Evolutionary conservation across 768 basidiomycete species (phyloP).

Genomic region (Lactifluus piperatus): DNA sequence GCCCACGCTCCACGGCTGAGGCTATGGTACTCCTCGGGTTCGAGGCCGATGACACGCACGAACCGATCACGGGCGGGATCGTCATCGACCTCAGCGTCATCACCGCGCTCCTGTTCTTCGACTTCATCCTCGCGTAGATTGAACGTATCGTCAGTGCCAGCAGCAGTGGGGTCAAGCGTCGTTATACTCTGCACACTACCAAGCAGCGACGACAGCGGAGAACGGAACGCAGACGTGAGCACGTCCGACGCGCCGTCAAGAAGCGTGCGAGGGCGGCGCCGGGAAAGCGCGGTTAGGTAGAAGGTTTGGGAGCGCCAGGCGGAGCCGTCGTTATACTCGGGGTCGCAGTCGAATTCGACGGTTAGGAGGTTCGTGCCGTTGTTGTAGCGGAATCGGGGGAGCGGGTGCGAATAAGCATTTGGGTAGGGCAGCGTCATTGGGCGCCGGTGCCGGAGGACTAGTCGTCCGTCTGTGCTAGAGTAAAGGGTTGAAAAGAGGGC

Average conservation of each 20-base stretch:
- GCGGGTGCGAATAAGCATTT: slow-evolving; percentile 66
- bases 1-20: slow-evolving; percentile 32
- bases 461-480: slow-evolving; percentile 45
- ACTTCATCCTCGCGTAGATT: slow-evolving; percentile 74
- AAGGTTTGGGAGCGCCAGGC: slow-evolving; percentile 54
- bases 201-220: slow-evolving; percentile 47
- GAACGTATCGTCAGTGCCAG: slow-evolving; percentile 21
- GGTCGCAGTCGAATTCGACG: slow-evolving; percentile 54
- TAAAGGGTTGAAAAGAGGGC: neutral
- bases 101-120: slow-evolving; percentile 66
- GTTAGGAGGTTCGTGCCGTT: slow-evolving; percentile 47
- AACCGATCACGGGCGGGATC: slow-evolving; percentile 47
- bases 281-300: slow-evolving; percentile 56
- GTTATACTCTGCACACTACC: slow-evolving; percentile 19
- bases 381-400: slow-evolving; percentile 60
- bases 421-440: slow-evolving; percentile 73
- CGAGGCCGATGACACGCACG: slow-evolving; percentile 46
- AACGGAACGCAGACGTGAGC: slow-evolving; percentile 49
- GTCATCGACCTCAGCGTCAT: slow-evolving; percentile 75
- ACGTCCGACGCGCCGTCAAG: slow-evolving; percentile 65
- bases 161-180: slow-evolving; percentile 18
- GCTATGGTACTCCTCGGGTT: slow-evolving; percentile 31
- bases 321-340: slow-evolving; percentile 40
- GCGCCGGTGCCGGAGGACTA: slow-evolving; percentile 69
- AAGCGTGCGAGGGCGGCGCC: slow-evolving; percentile 57